Conservation (phyloP, 192 early-diverging fungal species). For the Spizellomyces sp. region DNA sequence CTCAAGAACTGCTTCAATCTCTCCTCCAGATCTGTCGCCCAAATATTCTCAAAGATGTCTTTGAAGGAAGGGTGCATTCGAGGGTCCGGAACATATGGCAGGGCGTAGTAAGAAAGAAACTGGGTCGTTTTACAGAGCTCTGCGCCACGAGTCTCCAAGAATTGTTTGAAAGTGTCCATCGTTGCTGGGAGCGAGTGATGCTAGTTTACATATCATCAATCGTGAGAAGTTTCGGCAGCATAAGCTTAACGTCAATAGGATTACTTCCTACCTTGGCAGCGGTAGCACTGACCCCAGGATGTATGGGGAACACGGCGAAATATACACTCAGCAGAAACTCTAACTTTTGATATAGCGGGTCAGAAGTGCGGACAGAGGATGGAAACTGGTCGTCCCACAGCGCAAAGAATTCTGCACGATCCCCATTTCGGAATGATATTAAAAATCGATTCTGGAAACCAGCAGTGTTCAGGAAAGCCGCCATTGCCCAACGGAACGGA, state of each 20-base stretch:
- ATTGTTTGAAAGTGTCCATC: slow-evolving; percentile 55
- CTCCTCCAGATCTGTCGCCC: slow-evolving; percentile 36
- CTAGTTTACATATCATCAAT: neutral
- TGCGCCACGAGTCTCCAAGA: slow-evolving; percentile 51
- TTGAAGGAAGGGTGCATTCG: slow-evolving; percentile 49
- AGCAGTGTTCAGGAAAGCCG: too few relatives aligned
- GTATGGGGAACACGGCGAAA: slow-evolving; percentile 54
- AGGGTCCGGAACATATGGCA: slow-evolving; percentile 60
- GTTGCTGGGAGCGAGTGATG: slow-evolving; percentile 1
- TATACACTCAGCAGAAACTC: slow-evolving; percentile 52
- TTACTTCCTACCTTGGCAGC: slow-evolving; percentile 24
- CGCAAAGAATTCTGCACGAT: slow-evolving; percentile 46
- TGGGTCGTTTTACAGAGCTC: slow-evolving; percentile 50
- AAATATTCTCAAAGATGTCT: slow-evolving; percentile 43
- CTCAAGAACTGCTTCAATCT: slow-evolving; percentile 39
- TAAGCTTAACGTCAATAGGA: neutral
- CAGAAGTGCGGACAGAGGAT: slow-evolving; percentile 10
- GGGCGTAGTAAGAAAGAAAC: slow-evolving; percentile 54
- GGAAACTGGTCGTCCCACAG: slow-evolving; percentile 53
- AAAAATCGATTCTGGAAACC: slow-evolving; percentile 21
- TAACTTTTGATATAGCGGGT: slow-evolving; percentile 37
- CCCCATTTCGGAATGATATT: slow-evolving; percentile 46
- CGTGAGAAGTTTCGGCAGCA: neutral
- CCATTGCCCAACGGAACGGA: too few relatives aligned
- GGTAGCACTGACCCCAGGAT: slow-evolving; percentile 26